Evolutionary conservation across 352 stramenopile species (phyloP), one percentile per base, ranked within the genome.

Genomic region (Phytophthora vignae): DNA sequence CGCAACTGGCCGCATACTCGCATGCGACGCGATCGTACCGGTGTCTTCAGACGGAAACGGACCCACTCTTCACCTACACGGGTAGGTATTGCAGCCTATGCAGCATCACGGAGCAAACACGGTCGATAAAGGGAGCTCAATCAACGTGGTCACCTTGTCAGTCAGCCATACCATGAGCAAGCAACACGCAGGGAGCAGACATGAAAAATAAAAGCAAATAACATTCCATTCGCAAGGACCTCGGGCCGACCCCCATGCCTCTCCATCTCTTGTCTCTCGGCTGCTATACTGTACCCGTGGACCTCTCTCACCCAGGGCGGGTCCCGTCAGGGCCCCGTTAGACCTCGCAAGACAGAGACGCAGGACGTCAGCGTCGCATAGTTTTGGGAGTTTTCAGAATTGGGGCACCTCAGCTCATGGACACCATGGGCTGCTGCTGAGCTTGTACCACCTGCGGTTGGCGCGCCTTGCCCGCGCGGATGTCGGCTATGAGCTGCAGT

Each of bases 401-500:
- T 19, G 21, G 9, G 25, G 15, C 27, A 5, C n/a, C 44, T 84
- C 67, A 84, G 25, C 76, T 81, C 69, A 74, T 81, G 27, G 79
- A 84, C 68, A 86, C 62, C 79, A 84, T 83, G 46, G 76, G 68
- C 33, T 76, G 78, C 57, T 79, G 67, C 48, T 75, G 68, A 44
- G 67, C 52, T 75, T 79, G 70, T 69, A 78, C 42, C 42, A 69
- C 19, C 56, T 80, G 76, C 58, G 81, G 71, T 38, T 81, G 77
- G 27, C 75, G 69, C 60, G 72, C 79, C 57, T 90, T 92, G 25
- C 81, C 67, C 9, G 83, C 86, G 31, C 87, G 86, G 56, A 95
- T 92, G 27, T 89, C 77, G 11, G 83, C 83, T 48, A 96, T 92
- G 31, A 96, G 78, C 67, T 92, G 77, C 65, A 95, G 64, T 12